A percentile compares a stretch with the other conserved stretches of the same genome.
These are phyloP conservation scores for Cordyceps cicadae DNA, from an alignment of 2,329 filamentous ascomycete genomes.

Conservation along the genomic window DNA sequence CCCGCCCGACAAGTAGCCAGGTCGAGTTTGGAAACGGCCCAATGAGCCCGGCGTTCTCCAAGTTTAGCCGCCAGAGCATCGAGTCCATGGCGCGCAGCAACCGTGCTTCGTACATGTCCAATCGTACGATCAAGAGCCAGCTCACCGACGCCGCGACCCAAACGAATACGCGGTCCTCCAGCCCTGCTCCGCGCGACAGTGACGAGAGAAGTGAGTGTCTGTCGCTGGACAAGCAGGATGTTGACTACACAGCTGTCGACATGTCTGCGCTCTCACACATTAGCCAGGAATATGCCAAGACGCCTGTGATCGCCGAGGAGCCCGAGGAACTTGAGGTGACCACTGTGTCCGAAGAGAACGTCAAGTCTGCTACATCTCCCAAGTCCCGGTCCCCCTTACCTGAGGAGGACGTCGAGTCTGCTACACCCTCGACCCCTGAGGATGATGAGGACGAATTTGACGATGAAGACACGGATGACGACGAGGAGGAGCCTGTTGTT, in stretches of 20 bases:
- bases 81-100: constrained; percentile 58
- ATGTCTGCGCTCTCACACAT: constrained; percentile 40
- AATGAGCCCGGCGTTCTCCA: constrained; percentile 60
- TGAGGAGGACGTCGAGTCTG: not conserved
- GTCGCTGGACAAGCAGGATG: constrained; percentile 26
- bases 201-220: constrained; percentile 37
- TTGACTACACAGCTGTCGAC: constrained; percentile 54
- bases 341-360: not conserved
- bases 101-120: constrained; percentile 67
- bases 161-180: constrained; percentile 47
- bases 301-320: constrained; percentile 6
- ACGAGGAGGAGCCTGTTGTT: constrained; percentile 58
- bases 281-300: constrained; percentile 23
- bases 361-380: not conserved
- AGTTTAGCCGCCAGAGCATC: constrained; percentile 56
- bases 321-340: constrained; percentile 10
- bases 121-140: constrained; percentile 58
- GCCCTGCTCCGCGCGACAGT: constrained; percentile 45
- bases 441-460: constrained; percentile 12
- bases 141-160: constrained; percentile 64
- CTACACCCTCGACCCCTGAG: not conserved
- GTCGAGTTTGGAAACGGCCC: constrained; percentile 77
- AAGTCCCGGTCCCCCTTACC: not conserved
- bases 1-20: constrained; percentile 65
- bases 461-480: constrained; percentile 40